These are phyloP conservation scores for Recurvomyces mirabilis DNA, from an alignment of 495 filamentous ascomycete genomes.

Conservation along the genomic window DNA sequence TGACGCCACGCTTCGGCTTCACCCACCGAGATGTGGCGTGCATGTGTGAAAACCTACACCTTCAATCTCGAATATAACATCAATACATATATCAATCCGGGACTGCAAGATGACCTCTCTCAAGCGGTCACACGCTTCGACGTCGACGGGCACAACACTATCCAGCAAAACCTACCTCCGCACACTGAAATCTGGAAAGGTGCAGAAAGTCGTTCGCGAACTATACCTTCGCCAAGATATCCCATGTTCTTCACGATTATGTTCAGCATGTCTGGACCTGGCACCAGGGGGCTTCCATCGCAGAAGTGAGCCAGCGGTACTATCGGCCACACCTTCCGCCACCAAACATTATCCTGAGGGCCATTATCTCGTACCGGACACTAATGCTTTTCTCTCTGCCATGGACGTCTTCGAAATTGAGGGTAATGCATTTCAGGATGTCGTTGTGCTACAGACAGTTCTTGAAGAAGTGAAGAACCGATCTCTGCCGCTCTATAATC, in stretches of 20 bases:
- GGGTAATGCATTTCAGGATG: conserved; percentile 79
- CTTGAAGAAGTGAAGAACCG: conserved; percentile 91
- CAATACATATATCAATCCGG: background rate
- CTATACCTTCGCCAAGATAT: conserved; percentile 93
- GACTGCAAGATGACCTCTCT: conserved; percentile 63
- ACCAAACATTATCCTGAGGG: conserved; percentile 71
- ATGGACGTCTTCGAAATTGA: conserved; percentile 95
- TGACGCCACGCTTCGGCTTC: too few relatives aligned
- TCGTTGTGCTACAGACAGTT: conserved; percentile 87
- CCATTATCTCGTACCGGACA: conserved; percentile 92
- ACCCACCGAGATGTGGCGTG: too few relatives aligned
- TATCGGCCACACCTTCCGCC: conserved; percentile 75
- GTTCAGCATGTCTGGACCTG: conserved; percentile 54
- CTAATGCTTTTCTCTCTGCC: conserved; percentile 86
- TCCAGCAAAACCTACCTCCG: conserved; percentile 88
- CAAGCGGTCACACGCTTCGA: conserved; percentile 59
- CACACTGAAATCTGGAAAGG: conserved; percentile 87
- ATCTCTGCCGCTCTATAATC: conserved; percentile 89
- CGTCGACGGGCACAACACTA: conserved; percentile 62
- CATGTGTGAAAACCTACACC: too few relatives aligned
- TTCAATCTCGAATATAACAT: too few relatives aligned
- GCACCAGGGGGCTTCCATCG: conserved; percentile 71
- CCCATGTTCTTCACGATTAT: conserved; percentile 89
- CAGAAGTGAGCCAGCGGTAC: conserved; percentile 63
- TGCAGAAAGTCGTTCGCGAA: conserved; percentile 96